A percentile compares a stretch with the other conserved stretches of the same genome.
Evolutionary conservation across 1,284 basidiomycete species (phyloP).

Genomic region (Ustilago vetiveriae): DNA sequence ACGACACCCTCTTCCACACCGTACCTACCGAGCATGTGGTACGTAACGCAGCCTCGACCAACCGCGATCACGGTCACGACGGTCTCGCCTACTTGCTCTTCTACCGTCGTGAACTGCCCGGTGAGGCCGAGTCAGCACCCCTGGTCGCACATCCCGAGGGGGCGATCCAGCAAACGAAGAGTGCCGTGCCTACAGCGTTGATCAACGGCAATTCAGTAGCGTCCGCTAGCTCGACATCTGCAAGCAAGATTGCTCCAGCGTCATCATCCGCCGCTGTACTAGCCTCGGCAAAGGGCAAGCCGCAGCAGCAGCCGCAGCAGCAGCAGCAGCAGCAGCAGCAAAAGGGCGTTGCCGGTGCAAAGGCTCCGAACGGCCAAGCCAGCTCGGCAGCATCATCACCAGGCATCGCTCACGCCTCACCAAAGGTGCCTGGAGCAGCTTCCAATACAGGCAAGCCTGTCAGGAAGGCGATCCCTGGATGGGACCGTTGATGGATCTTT

Average conservation of each 20-base stretch:
- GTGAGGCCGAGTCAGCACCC: conserved; percentile 14
- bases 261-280: conserved; percentile 5
- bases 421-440: conserved; percentile 4
- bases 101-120: conserved; percentile 71
- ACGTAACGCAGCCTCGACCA: conserved; percentile 66
- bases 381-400: conserved; percentile 28
- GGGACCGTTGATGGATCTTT: conserved; percentile 17
- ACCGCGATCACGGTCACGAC: conserved; percentile 61
- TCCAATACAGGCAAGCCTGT: conserved; percentile 6
- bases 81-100: conserved; percentile 84
- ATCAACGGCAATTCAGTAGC: conserved; percentile 16
- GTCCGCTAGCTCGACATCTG: neutral
- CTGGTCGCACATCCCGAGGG: neutral
- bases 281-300: neutral
- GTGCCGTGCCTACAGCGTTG: neutral
- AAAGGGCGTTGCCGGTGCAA: conserved; percentile 9
- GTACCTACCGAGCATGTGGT: conserved; percentile 82
- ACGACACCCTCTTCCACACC: conserved; percentile 78
- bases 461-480: conserved; percentile 31
- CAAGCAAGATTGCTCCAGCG: conserved; percentile 2
- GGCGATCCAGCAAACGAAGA: neutral
- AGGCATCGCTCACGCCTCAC: conserved; percentile 14
- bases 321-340: conserved; percentile 10
- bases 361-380: conserved; percentile 10
- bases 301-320: conserved; percentile 8